Conservation (phyloP, 768 basidiomycete genomes). For the Crepidotus variabilis region DNA sequence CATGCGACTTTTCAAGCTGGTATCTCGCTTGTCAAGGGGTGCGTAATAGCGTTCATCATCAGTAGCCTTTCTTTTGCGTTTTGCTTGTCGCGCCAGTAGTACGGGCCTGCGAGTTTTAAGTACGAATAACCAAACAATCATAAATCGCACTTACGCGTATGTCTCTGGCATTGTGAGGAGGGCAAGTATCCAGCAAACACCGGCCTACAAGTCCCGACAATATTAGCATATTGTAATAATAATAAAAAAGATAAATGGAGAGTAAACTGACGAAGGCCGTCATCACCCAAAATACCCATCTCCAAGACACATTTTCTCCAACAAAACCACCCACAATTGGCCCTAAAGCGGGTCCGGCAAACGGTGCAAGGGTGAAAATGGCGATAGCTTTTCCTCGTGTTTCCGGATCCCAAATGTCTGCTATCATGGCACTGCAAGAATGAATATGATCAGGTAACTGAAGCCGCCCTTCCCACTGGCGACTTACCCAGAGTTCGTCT, state of each 20-base stretch:
- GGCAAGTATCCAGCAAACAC: conserved; percentile 42
- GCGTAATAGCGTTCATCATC: conserved; percentile 51
- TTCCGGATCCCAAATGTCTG: conserved; percentile 61
- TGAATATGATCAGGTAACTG: neutral
- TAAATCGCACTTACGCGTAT: conserved; percentile 38
- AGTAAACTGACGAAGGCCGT: conserved; percentile 46
- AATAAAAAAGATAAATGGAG: neutral
- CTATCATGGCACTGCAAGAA: conserved; percentile 40
- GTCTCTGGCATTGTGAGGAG: conserved; percentile 66
- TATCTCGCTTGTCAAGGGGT: conserved; percentile 39
- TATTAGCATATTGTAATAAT: too few relatives aligned
- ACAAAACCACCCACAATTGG: conserved; percentile 51
- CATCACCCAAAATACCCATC: conserved; percentile 67
- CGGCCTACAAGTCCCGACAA: conserved; percentile 40
- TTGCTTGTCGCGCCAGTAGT: conserved; percentile 50
- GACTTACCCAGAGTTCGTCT: conserved; percentile 64
- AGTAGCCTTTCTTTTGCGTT: conserved; percentile 45
- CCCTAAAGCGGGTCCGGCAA: conserved; percentile 61
- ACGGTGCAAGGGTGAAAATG: conserved; percentile 61
- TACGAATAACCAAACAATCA: neutral
- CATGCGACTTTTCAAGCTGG: conserved; percentile 34
- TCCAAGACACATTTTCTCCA: conserved; percentile 46
- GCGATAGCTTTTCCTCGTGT: conserved; percentile 64
- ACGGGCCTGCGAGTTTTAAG: conserved; percentile 40
- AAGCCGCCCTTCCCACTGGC: neutral